Conservation (phyloP, 495 filamentous ascomycete genomes). For the Astrothelium macrocarpum region DNA sequence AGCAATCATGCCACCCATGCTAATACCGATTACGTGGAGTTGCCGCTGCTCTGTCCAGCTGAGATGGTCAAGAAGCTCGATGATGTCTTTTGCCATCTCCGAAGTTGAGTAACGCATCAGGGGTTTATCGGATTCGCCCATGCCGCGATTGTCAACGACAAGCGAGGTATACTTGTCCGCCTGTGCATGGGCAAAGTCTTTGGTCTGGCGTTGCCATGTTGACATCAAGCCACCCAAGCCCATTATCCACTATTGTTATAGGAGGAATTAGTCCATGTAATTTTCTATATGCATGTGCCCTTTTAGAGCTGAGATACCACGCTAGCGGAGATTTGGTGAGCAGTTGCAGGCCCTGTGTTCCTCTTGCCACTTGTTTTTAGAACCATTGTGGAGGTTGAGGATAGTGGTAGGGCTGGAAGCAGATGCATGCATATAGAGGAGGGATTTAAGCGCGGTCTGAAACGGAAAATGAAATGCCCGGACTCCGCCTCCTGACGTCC, state of each 20-base stretch:
- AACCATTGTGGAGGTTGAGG: background rate
- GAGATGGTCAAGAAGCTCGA: conserved; percentile 59
- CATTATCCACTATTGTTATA: conserved; percentile 42
- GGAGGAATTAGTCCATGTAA: background rate
- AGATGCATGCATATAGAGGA: background rate
- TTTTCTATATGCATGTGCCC: background rate
- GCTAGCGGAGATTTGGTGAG: background rate
- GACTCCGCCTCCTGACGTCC: background rate
- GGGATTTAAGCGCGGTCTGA: background rate
- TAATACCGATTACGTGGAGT: conserved; percentile 64
- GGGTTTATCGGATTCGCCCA: conserved; percentile 69
- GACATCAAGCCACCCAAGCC: conserved; percentile 32
- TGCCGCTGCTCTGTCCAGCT: conserved; percentile 53
- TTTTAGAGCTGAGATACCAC: background rate
- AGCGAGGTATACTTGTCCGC: conserved; percentile 57
- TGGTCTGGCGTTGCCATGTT: conserved; percentile 66
- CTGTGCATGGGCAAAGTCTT: conserved; percentile 64
- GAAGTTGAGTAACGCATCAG: conserved; percentile 56
- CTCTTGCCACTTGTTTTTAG: background rate
- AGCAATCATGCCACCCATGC: conserved; percentile 81
- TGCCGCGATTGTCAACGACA: conserved; percentile 70
- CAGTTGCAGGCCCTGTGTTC: background rate
- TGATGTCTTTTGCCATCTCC: conserved; percentile 64
- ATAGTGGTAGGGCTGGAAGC: background rate
- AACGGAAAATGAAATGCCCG: background rate